Conservation (phyloP, 106 monocot species). For the Acanthochlamys bracteata region DNA sequence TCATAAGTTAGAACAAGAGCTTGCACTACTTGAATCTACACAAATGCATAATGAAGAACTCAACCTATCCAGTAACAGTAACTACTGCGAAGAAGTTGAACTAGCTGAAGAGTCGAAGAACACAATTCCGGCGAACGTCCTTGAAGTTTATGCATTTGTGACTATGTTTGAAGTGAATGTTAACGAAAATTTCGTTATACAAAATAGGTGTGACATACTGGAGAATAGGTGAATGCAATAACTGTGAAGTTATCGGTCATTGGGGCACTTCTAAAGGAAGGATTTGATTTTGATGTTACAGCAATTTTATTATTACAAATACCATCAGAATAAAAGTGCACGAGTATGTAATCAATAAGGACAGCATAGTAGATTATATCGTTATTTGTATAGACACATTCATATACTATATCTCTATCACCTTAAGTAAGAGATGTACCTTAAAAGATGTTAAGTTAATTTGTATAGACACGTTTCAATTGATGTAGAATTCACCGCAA, state of each 20-base stretch:
- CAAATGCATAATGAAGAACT: background rate
- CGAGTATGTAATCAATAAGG: too few species aligned
- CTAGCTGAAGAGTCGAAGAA: background rate
- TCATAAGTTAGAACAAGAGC: constrained; percentile 32
- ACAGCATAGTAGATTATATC: too few species aligned
- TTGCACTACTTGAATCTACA: constrained; percentile 27
- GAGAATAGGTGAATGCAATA: constrained; percentile 25
- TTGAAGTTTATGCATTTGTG: constrained; percentile 14
- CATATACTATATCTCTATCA: too few species aligned
- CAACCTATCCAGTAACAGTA: too few species aligned
- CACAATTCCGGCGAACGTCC: constrained; percentile 17
- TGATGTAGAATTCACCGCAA: too few species aligned
- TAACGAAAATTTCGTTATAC: background rate
- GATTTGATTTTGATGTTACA: constrained; percentile 24
- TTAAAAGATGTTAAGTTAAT: too few species aligned
- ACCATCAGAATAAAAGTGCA: background rate
- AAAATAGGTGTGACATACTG: constrained; percentile 15
- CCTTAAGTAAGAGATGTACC: too few species aligned
- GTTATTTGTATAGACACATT: too few species aligned
- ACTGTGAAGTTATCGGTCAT: constrained; percentile 35
- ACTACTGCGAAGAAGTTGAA: background rate
- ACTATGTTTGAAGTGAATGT: background rate
- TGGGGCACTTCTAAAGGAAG: constrained; percentile 43
- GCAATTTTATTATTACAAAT: background rate
- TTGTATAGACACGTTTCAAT: too few species aligned